Percentiles rank a stretch among this genome's conserved stretches.
Evolutionary conservation across 176 grass and related monocot genomes (phyloP).

Genomic region (Alopecurus myosuroides): DNA sequence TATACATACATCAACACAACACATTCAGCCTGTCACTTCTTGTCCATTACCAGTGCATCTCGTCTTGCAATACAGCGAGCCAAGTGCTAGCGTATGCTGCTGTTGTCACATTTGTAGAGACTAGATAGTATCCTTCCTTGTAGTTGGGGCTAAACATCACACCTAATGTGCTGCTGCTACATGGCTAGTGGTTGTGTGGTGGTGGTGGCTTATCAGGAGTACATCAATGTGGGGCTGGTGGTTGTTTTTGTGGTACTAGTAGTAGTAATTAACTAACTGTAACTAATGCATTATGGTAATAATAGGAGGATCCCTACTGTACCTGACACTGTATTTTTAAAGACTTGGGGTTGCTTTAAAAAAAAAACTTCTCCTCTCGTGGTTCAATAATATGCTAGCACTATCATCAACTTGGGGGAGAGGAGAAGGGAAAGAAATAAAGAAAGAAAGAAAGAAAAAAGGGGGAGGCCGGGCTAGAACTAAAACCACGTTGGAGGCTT

Average conservation of each 20-base stretch:
- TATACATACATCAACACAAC: slow-evolving; percentile 14
- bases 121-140: not conserved
- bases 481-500: too few relatives aligned
- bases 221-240: slow-evolving; percentile 32
- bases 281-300: not conserved
- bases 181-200: slow-evolving; percentile 16
- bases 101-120: slow-evolving; percentile 19
- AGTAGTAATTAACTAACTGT: slow-evolving; percentile 18
- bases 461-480: slow-evolving; percentile 18
- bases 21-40: slow-evolving; percentile 9
- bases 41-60: slow-evolving; percentile 5
- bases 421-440: not conserved
- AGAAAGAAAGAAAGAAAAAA: not conserved
- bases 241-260: not conserved
- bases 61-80: slow-evolving; percentile 19
- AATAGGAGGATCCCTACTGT: slow-evolving; percentile 13
- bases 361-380: slow-evolving; percentile 1
- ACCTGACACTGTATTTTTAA: not conserved
- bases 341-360: slow-evolving; percentile 2
- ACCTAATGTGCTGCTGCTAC: slow-evolving; percentile 20
- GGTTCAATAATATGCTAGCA: slow-evolving; percentile 18
- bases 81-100: not conserved
- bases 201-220: slow-evolving; percentile 5
- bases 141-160: slow-evolving; percentile 22
- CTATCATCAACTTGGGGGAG: slow-evolving; percentile 6